Base-by-base conservation (phyloP, 495 filamentous ascomycete species). In the Melanomma pulvis-pyrius region DNA sequence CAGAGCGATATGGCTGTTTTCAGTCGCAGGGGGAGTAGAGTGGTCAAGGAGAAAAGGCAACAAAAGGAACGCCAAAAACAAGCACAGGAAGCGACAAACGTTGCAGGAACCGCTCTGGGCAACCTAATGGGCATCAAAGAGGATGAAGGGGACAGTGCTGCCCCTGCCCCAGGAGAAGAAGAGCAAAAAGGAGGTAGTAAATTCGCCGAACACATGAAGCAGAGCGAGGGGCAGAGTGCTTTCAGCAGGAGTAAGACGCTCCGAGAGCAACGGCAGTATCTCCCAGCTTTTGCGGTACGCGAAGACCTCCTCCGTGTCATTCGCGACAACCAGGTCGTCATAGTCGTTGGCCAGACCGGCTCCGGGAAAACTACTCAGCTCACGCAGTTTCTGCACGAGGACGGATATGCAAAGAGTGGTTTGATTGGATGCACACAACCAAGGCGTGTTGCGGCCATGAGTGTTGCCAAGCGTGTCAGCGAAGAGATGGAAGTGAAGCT, bases 1-100 rank as follows among this genome's bases (percentile, higher is more conserved):
- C 94, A 98, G 76, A 98, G 96, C 75, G 96, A 99, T 72, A 96
- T 99, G 96, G 96, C 96, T 9, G 91, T 99, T 15, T 99, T 98
- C 69, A 93, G 91, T 80, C 86, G 93, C 22, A 98, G 97, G 77
- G 96, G 96, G 1, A 98, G 94, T 73, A 90, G 85, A 70, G 91
- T 97, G 7, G 96, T 99, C 11, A 89, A 88, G 72, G 94, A 99
- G 64, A 87, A 88, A 69, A 81, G 96, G 62, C 91, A 93, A 77
- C 93, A 96, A 75, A 88, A 92, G 57, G 96, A 99, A 74, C 86
- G 96, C 34, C 91, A 96, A 65, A 93, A 92, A 69, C 93, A 97
- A 75, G 96, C 94, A 8, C 92, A 98, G 76, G 90, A 97, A 67
- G 92, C 96, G 34, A 99, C 96, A 0, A 97, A 92, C 55, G 83